Percentiles rank a stretch among this genome's conserved stretches.
phyloP scores from a whole-genome alignment of 1,284 basidiomycete species.

The Heliocybe sulcata region DNA sequence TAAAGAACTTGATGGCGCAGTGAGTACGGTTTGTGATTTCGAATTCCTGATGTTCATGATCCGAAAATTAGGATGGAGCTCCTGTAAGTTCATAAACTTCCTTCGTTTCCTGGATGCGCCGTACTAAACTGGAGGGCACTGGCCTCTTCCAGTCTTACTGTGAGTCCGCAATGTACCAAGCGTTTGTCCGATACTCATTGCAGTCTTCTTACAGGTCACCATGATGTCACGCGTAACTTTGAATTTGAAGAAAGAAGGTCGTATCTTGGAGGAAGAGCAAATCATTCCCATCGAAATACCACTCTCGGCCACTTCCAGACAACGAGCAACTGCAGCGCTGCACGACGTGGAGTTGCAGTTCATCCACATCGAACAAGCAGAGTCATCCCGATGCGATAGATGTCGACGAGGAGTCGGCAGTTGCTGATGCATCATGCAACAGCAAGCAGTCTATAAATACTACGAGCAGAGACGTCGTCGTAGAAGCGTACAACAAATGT shows the following conservation, averaged over 20 bases:
- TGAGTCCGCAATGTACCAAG: constrained; percentile 10
- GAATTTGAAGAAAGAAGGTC: constrained; percentile 23
- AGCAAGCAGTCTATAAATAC: too few relatives aligned
- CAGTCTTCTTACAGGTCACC: constrained; percentile 25
- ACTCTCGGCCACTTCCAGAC: background rate
- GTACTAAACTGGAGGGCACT: too few relatives aligned
- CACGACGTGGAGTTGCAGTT: background rate
- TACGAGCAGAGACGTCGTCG: too few relatives aligned
- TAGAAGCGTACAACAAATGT: background rate
- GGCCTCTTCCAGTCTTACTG: constrained; percentile 14
- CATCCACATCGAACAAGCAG: background rate
- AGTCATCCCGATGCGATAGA: background rate
- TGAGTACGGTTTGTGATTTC: constrained; percentile 19
- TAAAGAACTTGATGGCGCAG: constrained; percentile 50
- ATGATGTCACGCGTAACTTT: constrained; percentile 50
- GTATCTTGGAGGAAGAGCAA: background rate
- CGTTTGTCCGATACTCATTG: constrained; percentile 12
- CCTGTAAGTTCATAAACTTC: constrained; percentile 29
- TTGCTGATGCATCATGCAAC: too few relatives aligned
- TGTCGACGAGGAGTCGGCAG: too few relatives aligned
- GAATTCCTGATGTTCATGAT: constrained; percentile 16
- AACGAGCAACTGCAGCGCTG: background rate
- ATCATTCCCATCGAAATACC: background rate
- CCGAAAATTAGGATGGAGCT: constrained; percentile 29
- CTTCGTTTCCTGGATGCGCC: too few relatives aligned